phyloP scores from a whole-genome alignment of 257 asterid genomes.

The Solanum acaule region DNA sequence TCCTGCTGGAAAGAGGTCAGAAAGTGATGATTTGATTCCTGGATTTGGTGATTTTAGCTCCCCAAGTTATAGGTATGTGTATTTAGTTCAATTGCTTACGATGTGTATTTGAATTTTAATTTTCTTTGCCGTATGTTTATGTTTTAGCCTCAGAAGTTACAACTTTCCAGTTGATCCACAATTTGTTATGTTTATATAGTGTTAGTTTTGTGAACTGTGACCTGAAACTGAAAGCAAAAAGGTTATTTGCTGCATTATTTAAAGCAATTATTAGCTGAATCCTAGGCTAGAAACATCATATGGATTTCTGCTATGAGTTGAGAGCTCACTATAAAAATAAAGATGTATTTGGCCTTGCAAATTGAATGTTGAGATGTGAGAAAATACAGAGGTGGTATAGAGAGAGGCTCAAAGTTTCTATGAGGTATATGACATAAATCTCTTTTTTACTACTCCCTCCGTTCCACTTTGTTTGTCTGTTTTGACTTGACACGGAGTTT shows the following conservation, averaged over 20 bases:
- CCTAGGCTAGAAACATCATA: not conserved
- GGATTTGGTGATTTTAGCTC: slow-evolving; percentile 40
- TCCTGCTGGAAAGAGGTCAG: slow-evolving; percentile 21
- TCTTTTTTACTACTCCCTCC: not conserved
- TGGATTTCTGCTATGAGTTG: not conserved
- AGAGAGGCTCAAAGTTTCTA: not conserved
- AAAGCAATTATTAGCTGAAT: not conserved
- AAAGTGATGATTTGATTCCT: slow-evolving; percentile 44
- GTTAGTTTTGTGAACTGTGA: not conserved
- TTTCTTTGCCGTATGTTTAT: not conserved
- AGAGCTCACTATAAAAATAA: not conserved
- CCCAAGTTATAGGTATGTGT: slow-evolving; percentile 21
- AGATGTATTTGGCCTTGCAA: not conserved
- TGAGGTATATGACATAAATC: not conserved
- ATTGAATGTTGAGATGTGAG: not conserved
- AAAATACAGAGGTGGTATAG: not conserved
- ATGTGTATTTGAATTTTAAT: not conserved
- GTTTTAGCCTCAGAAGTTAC: not conserved
- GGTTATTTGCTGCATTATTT: not conserved
- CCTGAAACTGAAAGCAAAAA: not conserved
- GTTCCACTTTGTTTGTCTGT: not conserved
- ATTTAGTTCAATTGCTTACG: not conserved
- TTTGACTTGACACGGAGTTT: not conserved
- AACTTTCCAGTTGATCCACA: not conserved
- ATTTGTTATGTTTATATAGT: not conserved